These are phyloP conservation scores for Usnea hakonensis DNA, from an alignment of 495 filamentous ascomycete genomes.

Conservation along the genomic window DNA sequence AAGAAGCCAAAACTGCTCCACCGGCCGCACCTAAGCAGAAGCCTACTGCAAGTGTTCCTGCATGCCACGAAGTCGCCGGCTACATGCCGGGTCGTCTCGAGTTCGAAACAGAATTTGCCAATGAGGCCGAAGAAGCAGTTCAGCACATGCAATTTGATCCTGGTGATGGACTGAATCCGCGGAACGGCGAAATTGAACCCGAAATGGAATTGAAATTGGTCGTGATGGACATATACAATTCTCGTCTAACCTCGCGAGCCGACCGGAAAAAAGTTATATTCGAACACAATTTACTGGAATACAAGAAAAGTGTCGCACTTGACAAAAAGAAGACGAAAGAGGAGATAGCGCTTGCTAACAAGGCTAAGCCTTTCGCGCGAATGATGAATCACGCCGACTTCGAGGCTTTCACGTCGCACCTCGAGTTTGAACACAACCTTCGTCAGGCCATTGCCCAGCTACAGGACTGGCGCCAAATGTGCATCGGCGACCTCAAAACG, in stretches of 20 bases:
- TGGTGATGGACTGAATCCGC: conserved; percentile 78
- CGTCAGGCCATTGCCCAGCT: conserved; percentile 83
- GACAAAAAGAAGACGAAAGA: conserved; percentile 97
- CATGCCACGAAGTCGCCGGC: conserved; percentile 95
- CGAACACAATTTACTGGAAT: conserved; percentile 87
- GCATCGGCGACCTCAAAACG: conserved; percentile 71
- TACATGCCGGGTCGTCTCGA: conserved; percentile 98
- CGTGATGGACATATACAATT: conserved; percentile 98
- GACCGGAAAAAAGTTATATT: conserved; percentile 96
- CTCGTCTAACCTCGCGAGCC: conserved; percentile 79
- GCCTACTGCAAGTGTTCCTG: conserved; percentile 84
- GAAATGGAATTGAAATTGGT: conserved; percentile 97
- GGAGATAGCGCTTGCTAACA: conserved; percentile 80
- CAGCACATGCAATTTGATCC: conserved; percentile 98
- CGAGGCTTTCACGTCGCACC: conserved; percentile 68
- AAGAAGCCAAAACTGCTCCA: conserved; percentile 74
- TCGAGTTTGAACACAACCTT: conserved; percentile 85
- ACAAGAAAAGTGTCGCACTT: conserved; percentile 71
- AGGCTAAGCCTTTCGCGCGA: conserved; percentile 88
- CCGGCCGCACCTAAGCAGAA: conserved; percentile 88
- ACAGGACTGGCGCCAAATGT: conserved; percentile 85
- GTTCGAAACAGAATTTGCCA: conserved; percentile 95
- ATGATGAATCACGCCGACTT: conserved; percentile 96
- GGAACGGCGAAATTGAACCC: conserved; percentile 76
- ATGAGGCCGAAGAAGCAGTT: conserved; percentile 96